These are phyloP conservation scores for Trichosporon faecale DNA, from an alignment of 1,284 basidiomycete genomes.

Conservation along the genomic window DNA sequence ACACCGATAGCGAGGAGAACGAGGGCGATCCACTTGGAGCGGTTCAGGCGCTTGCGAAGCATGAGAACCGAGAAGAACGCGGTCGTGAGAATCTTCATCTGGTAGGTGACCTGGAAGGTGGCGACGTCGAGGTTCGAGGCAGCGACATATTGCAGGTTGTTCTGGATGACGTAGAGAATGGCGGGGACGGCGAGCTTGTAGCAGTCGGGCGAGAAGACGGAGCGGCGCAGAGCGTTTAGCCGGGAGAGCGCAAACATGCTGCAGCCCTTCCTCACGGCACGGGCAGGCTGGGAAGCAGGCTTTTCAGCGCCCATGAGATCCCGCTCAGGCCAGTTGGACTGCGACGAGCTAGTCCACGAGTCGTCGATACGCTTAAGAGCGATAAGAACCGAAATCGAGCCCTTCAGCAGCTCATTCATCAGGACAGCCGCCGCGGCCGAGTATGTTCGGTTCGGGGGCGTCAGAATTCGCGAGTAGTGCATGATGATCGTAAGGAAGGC, in stretches of 20 bases:
- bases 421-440: slow-evolving; percentile 89
- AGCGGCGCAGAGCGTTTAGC: slow-evolving; percentile 29
- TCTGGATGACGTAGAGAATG: slow-evolving; percentile 92
- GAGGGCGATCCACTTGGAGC: slow-evolving; percentile 77
- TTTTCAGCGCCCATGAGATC: slow-evolving; percentile 7
- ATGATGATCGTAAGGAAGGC: slow-evolving; percentile 84
- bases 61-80: slow-evolving; percentile 88
- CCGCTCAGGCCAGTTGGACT: slow-evolving; percentile 9
- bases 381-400: slow-evolving; percentile 73
- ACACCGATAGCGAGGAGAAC: slow-evolving; percentile 85
- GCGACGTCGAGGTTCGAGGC: slow-evolving; percentile 89
- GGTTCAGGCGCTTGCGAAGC: slow-evolving; percentile 72
- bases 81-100: slow-evolving; percentile 97
- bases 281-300: slow-evolving; percentile 7
- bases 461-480: slow-evolving; percentile 87
- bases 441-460: slow-evolving; percentile 68
- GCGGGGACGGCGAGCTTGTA: slow-evolving; percentile 97
- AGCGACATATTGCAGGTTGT: slow-evolving; percentile 93
- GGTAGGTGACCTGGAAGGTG: slow-evolving; percentile 84
- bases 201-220: slow-evolving; percentile 75
- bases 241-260: slow-evolving; percentile 37
- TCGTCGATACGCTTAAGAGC: slow-evolving; percentile 56
- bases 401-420: slow-evolving; percentile 88
- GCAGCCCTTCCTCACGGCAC: slow-evolving; percentile 5
- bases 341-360: slow-evolving; percentile 26